Conservation (phyloP, 2,329 filamentous ascomycete species). For the Epichloe sylvatica region DNA sequence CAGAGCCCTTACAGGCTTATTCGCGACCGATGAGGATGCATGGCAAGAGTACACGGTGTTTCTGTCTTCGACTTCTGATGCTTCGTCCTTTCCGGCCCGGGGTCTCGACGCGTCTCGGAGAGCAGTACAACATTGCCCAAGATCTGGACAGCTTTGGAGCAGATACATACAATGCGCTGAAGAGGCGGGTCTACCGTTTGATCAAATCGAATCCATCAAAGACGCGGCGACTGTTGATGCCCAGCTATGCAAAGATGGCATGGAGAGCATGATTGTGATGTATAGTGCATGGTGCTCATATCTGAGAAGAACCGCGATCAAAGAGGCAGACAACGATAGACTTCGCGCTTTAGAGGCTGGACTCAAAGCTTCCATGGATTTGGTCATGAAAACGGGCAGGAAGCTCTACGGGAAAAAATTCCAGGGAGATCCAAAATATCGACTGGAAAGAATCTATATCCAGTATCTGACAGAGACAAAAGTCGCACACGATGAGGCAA, state of each 20-base stretch:
- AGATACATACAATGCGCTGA: conserved; percentile 78
- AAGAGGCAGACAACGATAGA: conserved; percentile 63
- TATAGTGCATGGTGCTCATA: conserved; percentile 93
- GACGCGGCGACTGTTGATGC: conserved; percentile 80
- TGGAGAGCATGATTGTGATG: conserved; percentile 80
- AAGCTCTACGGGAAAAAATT: conserved; percentile 59
- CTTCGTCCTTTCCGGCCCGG: conserved; percentile 22
- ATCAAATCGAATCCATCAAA: conserved; percentile 78
- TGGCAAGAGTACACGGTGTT: conserved; percentile 82
- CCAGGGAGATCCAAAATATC: conserved; percentile 75
- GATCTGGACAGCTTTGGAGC: conserved; percentile 84
- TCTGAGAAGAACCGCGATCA: conserved; percentile 71
- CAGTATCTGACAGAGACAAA: conserved; percentile 82
- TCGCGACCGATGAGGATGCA: conserved; percentile 57
- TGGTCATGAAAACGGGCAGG: conserved; percentile 67
- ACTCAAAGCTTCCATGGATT: conserved; percentile 71
- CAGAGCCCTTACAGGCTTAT: conserved; percentile 55
- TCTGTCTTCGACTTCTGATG: conserved; percentile 34
- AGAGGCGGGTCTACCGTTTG: conserved; percentile 59
- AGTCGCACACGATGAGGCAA: conserved; percentile 60
- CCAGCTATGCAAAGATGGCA: conserved; percentile 69
- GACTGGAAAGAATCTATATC: conserved; percentile 81
- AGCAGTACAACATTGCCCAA: conserved; percentile 81
- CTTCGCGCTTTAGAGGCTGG: conserved; percentile 83
- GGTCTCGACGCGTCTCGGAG: conserved; percentile 62